Percentiles rank a stretch among this genome's conserved stretches.
phyloP scores from a whole-genome alignment of 148 eudicot species.

The Spergularia bocconei region DNA sequence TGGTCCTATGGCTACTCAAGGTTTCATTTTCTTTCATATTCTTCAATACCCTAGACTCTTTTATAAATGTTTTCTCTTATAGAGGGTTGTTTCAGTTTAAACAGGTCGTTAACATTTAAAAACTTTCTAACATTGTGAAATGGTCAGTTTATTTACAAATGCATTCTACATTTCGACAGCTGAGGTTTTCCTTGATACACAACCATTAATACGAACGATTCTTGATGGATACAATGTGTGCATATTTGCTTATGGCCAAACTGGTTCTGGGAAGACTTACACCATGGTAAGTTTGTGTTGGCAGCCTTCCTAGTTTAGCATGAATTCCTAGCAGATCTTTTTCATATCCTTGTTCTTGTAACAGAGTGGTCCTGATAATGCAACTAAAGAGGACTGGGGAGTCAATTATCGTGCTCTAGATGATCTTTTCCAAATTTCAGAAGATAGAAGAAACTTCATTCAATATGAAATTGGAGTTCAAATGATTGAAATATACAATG shows the following conservation, averaged over 20 bases:
- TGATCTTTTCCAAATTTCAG: slow-evolving; percentile 57
- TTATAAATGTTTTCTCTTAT: neutral
- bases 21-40: slow-evolving; percentile 35
- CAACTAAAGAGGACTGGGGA: slow-evolving; percentile 59
- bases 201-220: slow-evolving; percentile 62
- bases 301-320: neutral
- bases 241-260: slow-evolving; percentile 86
- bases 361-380: slow-evolving; percentile 60
- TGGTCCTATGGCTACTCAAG: slow-evolving; percentile 79
- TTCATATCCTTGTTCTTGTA: slow-evolving; percentile 11
- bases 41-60: slow-evolving; percentile 4
- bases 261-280: slow-evolving; percentile 79
- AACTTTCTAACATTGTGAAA: neutral
- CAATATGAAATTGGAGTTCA: slow-evolving; percentile 62
- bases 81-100: neutral
- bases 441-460: slow-evolving; percentile 43
- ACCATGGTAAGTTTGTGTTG: slow-evolving; percentile 53
- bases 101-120: neutral
- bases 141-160: slow-evolving; percentile 9
- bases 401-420: slow-evolving; percentile 69
- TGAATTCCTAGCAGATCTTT: slow-evolving; percentile 3
- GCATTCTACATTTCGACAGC: slow-evolving; percentile 31
- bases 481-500: slow-evolving; percentile 80
- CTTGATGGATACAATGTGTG: slow-evolving; percentile 79
- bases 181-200: slow-evolving; percentile 56